Evolutionary conservation across 148 eudicot species (phyloP).

Genomic region (Tetragonia tetragonoides): DNA sequence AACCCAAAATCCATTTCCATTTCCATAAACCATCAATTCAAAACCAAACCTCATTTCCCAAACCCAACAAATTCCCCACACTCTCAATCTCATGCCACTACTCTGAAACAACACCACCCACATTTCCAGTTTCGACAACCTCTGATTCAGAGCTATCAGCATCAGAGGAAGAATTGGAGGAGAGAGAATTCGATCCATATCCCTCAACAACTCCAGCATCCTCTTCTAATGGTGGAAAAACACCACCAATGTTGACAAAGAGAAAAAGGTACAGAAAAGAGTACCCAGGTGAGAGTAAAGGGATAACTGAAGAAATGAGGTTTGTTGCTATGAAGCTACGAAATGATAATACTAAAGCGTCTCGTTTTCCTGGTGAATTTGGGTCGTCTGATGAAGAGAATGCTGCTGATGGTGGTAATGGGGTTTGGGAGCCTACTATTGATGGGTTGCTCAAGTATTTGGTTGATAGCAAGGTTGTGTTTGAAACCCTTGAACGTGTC

Average conservation of each 20-base stretch:
- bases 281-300: conserved; percentile 77
- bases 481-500: conserved; percentile 63
- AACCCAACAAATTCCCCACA: conserved; percentile 4
- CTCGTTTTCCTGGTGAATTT: conserved; percentile 1
- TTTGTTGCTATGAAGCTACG: conserved; percentile 90
- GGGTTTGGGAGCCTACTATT: conserved; percentile 61
- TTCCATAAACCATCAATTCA: not conserved
- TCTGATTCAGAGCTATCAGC: not conserved
- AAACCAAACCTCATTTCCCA: not conserved
- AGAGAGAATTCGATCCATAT: not conserved
- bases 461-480: conserved; percentile 78
- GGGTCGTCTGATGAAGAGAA: conserved; percentile 13
- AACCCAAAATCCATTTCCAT: not conserved
- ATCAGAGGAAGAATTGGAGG: conserved; percentile 6
- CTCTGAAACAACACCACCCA: not conserved
- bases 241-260: conserved; percentile 51
- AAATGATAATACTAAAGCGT: conserved; percentile 32
- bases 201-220: not conserved
- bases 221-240: not conserved
- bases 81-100: conserved; percentile 3
- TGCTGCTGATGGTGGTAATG: conserved; percentile 19
- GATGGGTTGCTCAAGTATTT: conserved; percentile 73
- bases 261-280: conserved; percentile 61
- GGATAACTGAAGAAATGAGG: conserved; percentile 87
- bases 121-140: not conserved